Percentiles rank a stretch among this genome's conserved stretches.
phyloP scores from a whole-genome alignment of 768 basidiomycete genomes.

The Strobilomyces dryophilus region DNA sequence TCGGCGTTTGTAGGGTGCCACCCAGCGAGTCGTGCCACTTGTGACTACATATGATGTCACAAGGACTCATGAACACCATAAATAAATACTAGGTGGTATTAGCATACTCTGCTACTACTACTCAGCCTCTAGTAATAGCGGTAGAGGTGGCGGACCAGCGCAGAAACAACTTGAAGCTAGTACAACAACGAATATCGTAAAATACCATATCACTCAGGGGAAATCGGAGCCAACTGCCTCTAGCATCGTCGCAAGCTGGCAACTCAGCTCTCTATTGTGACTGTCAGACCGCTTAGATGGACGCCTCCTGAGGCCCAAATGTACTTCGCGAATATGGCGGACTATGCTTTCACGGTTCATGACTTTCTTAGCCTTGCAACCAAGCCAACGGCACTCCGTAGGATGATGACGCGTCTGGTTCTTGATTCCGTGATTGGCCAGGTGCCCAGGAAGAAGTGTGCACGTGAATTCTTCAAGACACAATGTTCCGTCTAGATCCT shows the following conservation, averaged over 20 bases:
- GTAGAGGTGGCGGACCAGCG: too few species aligned
- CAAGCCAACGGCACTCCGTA: slow-evolving; percentile 11
- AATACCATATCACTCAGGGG: too few species aligned
- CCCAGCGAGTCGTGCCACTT: too few species aligned
- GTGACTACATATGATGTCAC: neutral
- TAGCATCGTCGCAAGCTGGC: too few species aligned
- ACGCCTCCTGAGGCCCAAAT: slow-evolving; percentile 10
- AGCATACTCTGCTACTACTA: too few species aligned
- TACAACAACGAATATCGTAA: too few species aligned
- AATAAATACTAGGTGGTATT: too few species aligned
- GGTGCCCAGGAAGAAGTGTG: slow-evolving; percentile 7
- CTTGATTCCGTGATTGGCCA: slow-evolving; percentile 14
- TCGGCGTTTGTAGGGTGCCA: neutral
- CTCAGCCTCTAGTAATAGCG: too few species aligned
- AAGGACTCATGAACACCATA: too few species aligned
- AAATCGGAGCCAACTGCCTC: too few species aligned
- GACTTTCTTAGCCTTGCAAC: neutral
- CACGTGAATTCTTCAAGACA: slow-evolving; percentile 1
- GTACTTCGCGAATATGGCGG: slow-evolving; percentile 16
- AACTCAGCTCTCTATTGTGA: too few species aligned
- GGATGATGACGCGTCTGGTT: neutral
- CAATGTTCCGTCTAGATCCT: neutral
- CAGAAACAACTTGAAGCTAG: too few species aligned
- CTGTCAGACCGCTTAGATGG: neutral
- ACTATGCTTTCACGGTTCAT: slow-evolving; percentile 22